Conservation (phyloP, 257 asterid species). For the Verbascum thapsus region DNA sequence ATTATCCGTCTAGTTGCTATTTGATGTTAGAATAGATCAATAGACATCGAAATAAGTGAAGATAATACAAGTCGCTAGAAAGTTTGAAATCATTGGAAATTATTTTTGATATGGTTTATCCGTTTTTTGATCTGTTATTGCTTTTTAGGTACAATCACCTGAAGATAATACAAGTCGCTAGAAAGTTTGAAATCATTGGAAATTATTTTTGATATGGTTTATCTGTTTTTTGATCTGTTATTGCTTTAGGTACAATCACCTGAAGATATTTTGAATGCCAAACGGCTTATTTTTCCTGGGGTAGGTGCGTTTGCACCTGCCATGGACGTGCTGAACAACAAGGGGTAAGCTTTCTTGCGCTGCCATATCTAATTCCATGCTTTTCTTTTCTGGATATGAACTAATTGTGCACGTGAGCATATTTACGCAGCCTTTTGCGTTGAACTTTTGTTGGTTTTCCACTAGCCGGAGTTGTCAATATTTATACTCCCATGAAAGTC, state of each 20-base stretch:
- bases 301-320: conserved; percentile 98
- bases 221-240: conserved; percentile 14
- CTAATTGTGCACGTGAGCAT: background rate
- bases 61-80: conserved; percentile 8
- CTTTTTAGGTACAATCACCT: conserved; percentile 69
- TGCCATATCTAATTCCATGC: background rate
- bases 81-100: background rate
- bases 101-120: background rate
- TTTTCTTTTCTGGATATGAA: background rate
- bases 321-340: conserved; percentile 81
- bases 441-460: background rate
- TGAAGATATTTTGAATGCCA: conserved; percentile 80
- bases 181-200: conserved; percentile 2
- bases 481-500: background rate
- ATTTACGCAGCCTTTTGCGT: conserved; percentile 1
- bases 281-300: conserved; percentile 87
- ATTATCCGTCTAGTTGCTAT: background rate
- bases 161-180: background rate
- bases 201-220: background rate
- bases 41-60: background rate
- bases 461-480: conserved; percentile 3
- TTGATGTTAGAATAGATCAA: background rate
- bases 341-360: conserved; percentile 54
- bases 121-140: conserved; percentile 16
- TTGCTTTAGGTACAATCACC: conserved; percentile 72